Percentiles rank a stretch among this genome's conserved stretches.
Evolutionary conservation across 2,329 filamentous ascomycete genomes (phyloP).

Genomic region (Colletotrichum coccodes): DNA sequence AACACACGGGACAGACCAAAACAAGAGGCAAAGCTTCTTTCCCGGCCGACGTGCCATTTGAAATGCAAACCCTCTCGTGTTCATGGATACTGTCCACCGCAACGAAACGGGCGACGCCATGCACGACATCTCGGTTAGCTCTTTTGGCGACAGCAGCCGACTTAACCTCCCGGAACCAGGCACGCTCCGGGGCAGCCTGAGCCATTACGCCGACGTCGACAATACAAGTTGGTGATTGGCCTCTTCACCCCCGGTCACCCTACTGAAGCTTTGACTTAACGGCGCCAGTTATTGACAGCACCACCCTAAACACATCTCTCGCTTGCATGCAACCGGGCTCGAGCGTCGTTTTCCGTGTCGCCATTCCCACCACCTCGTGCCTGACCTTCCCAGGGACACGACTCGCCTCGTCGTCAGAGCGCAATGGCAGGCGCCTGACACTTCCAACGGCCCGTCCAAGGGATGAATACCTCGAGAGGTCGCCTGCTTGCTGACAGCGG

Average conservation of each 20-base stretch:
- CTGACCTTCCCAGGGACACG: neutral
- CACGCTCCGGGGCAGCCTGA: constrained; percentile 4
- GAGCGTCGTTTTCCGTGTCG: constrained; percentile 25
- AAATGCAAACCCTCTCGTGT: neutral
- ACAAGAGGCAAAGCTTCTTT: neutral
- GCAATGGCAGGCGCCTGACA: neutral
- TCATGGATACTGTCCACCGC: neutral
- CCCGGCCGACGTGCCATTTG: neutral
- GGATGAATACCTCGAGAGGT: neutral
- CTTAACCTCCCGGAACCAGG: constrained; percentile 10
- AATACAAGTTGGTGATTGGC: constrained; percentile 15
- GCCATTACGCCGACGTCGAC: neutral
- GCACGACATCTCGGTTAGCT: constrained; percentile 12
- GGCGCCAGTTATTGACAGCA: constrained; percentile 24
- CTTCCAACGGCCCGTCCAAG: neutral
- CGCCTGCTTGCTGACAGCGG: neutral
- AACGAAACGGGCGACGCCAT: constrained; percentile 8
- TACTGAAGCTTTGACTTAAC: constrained; percentile 28
- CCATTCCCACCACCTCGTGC: neutral
- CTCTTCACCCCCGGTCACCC: constrained; percentile 4
- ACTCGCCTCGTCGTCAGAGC: constrained; percentile 20
- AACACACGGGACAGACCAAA: neutral
- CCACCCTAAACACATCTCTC: constrained; percentile 18
- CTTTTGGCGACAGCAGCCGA: neutral
- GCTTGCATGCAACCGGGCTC: constrained; percentile 27